These are phyloP conservation scores for Xylogone sp. DNA, from an alignment of 2,329 filamentous ascomycete genomes.

Conservation along the genomic window DNA sequence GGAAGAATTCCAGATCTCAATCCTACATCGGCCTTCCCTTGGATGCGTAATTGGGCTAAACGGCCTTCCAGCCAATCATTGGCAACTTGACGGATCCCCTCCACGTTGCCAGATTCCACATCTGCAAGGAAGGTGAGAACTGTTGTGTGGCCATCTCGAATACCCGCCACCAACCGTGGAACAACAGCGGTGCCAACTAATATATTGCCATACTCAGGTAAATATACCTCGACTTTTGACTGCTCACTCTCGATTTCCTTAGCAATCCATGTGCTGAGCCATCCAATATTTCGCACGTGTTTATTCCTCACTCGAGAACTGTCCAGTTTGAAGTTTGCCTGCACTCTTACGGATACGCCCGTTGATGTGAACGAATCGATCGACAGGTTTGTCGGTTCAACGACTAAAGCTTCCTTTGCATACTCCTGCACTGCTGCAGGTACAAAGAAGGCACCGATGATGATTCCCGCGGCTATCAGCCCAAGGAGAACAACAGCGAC, in stretches of 20 bases:
- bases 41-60: conserved; percentile 65
- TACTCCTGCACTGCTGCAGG: conserved; percentile 82
- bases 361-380: conserved; percentile 78
- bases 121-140: conserved; percentile 76
- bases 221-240: conserved; percentile 69
- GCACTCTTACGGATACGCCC: conserved; percentile 75
- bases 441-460: conserved; percentile 75
- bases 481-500: conserved; percentile 68
- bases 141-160: conserved; percentile 75
- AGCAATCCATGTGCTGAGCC: conserved; percentile 76
- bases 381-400: conserved; percentile 79
- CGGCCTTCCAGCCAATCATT: conserved; percentile 86
- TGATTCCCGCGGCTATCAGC: conserved; percentile 60
- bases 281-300: conserved; percentile 70
- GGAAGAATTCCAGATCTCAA: conserved; percentile 77
- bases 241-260: conserved; percentile 69
- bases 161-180: conserved; percentile 70
- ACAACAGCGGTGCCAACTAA: conserved; percentile 74
- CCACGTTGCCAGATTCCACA: conserved; percentile 69
- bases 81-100: conserved; percentile 73
- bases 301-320: conserved; percentile 68
- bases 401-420: conserved; percentile 74
- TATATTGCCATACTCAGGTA: conserved; percentile 78
- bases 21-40: conserved; percentile 68
- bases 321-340: conserved; percentile 80